phyloP scores from a whole-genome alignment of 805 yeast species.

The Jamesozyma lodderae region DNA sequence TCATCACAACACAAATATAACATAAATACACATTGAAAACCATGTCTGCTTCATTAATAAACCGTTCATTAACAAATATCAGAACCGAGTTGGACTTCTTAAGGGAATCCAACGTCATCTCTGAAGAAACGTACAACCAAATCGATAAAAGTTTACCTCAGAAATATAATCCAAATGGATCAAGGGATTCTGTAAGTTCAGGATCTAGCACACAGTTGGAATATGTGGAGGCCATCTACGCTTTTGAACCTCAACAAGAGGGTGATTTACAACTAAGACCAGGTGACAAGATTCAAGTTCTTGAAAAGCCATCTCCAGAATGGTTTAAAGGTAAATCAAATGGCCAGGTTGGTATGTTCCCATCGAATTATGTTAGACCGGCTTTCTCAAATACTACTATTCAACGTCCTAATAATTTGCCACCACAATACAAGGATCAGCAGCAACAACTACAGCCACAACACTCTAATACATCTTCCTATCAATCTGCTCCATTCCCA shows the following conservation, averaged over 20 bases:
- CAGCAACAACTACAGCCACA: constrained; percentile 6
- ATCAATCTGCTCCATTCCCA: constrained; percentile 5
- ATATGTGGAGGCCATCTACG: constrained; percentile 62
- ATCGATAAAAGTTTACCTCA: constrained; percentile 47
- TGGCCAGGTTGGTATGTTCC: constrained; percentile 71
- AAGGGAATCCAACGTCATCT: constrained; percentile 63
- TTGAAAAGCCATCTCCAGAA: constrained; percentile 68
- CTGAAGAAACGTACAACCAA: constrained; percentile 44
- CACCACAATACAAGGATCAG: constrained; percentile 13
- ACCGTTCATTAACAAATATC: constrained; percentile 70
- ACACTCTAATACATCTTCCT: constrained; percentile 3
- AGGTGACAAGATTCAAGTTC: constrained; percentile 63
- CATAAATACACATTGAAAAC: no score
- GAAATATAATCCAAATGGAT: constrained; percentile 34
- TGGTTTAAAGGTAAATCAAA: constrained; percentile 83
- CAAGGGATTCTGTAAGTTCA: constrained; percentile 8
- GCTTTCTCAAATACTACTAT: constrained; percentile 21
- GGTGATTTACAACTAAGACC: constrained; percentile 58
- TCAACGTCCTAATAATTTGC: constrained; percentile 6
- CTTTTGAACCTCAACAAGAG: constrained; percentile 61
- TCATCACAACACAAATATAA: neutral
- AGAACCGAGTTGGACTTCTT: constrained; percentile 75
- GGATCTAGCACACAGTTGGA: constrained; percentile 16
- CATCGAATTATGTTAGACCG: constrained; percentile 68
- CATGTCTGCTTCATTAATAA: constrained; percentile 50